Conservation (phyloP, 345 rosid species). For the Euclidium syriacum region DNA sequence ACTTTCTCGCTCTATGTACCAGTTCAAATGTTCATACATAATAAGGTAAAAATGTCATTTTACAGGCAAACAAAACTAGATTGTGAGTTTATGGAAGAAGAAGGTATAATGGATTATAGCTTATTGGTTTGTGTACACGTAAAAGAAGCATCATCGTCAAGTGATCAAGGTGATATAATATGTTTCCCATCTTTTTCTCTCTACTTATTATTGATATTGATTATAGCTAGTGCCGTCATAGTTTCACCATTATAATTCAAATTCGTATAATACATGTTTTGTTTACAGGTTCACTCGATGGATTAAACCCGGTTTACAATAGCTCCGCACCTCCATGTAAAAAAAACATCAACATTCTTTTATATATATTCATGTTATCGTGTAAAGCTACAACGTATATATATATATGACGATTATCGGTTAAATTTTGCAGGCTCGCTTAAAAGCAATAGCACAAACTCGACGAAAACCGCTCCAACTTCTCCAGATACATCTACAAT, state of each 20-base stretch:
- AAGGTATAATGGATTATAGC: conserved; percentile 56
- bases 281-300: conserved; percentile 30
- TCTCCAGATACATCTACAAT: conserved; percentile 1
- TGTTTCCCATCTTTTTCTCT: neutral
- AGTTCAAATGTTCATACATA: neutral
- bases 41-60: neutral
- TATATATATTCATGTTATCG: neutral
- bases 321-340: conserved; percentile 31
- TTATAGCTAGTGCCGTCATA: too few relatives aligned
- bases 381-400: neutral
- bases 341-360: neutral
- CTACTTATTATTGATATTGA: neutral
- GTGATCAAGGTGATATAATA: conserved; percentile 32
- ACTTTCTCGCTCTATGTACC: neutral
- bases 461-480: conserved; percentile 10
- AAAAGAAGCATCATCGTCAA: conserved; percentile 27
- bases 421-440: conserved; percentile 24
- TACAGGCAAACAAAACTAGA: conserved; percentile 54
- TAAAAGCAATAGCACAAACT: conserved; percentile 10
- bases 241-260: too few relatives aligned
- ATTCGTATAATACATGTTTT: too few relatives aligned
- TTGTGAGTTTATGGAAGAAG: conserved; percentile 48
- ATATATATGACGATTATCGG: neutral
- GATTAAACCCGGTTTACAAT: conserved; percentile 13
- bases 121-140: conserved; percentile 42